phyloP scores from a whole-genome alignment of 2,329 filamentous ascomycete genomes.

The Tolypocladium album region DNA sequence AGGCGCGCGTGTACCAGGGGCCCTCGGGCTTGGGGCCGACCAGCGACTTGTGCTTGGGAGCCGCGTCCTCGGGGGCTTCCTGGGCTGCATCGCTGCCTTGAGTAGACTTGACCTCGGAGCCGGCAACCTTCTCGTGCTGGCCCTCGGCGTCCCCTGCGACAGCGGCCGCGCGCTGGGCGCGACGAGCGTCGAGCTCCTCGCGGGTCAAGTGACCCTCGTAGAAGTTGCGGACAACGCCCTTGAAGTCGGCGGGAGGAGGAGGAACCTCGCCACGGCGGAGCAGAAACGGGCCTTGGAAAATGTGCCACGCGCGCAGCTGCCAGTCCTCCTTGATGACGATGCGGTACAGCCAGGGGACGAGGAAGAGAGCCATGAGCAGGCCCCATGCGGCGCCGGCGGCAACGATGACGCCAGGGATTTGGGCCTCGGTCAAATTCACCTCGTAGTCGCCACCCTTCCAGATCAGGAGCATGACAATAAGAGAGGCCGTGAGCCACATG shows the following conservation, averaged over 20 bases:
- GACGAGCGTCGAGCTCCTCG: constrained; percentile 36
- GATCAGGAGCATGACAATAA: constrained; percentile 51
- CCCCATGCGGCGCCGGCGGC: constrained; percentile 38
- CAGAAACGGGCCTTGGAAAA: constrained; percentile 42
- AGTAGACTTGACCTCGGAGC: constrained; percentile 3
- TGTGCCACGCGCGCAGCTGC: constrained; percentile 44
- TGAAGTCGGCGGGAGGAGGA: constrained; percentile 29
- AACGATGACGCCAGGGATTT: constrained; percentile 43
- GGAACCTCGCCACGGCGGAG: constrained; percentile 30
- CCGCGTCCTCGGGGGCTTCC: constrained; percentile 24
- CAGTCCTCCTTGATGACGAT: constrained; percentile 50
- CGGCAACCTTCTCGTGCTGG: constrained; percentile 8
- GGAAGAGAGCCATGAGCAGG: constrained; percentile 38
- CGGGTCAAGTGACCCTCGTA: constrained; percentile 45
- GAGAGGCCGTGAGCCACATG: constrained; percentile 42
- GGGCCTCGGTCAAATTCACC: constrained; percentile 34
- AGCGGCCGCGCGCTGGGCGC: constrained; percentile 13
- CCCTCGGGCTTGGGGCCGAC: constrained; percentile 30
- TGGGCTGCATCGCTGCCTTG: background rate
- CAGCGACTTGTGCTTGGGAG: constrained; percentile 17
- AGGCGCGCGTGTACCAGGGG: constrained; percentile 29
- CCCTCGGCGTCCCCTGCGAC: constrained; percentile 12
- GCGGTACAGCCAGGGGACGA: constrained; percentile 49
- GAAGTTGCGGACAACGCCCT: constrained; percentile 37
- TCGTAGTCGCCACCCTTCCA: constrained; percentile 37